Conservation (phyloP, 164 flowering plant genomes). For the Aristolochia contorta region DNA sequence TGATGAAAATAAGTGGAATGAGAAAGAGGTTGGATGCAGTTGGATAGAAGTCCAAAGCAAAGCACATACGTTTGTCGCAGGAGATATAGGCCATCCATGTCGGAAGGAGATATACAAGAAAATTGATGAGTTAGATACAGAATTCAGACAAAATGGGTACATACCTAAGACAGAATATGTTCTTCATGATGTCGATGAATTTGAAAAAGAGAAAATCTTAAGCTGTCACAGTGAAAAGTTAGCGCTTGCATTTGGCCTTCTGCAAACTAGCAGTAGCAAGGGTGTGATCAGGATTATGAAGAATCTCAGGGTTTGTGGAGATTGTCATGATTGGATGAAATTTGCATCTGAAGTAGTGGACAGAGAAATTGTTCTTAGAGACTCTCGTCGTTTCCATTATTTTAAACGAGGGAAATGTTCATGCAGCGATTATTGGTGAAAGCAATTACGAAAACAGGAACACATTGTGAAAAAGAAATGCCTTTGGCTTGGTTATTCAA, state of each 20-base stretch:
- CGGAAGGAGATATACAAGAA: neutral
- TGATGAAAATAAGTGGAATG: conserved; percentile 6
- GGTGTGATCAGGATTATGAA: neutral
- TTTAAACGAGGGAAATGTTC: conserved; percentile 1
- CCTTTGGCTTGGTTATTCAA: too few species aligned
- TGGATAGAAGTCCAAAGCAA: conserved; percentile 8
- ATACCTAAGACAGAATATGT: conserved; percentile 3
- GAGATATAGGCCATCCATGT: conserved; percentile 3
- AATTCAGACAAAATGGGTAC: conserved; percentile 3
- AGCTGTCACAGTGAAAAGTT: conserved; percentile 5
- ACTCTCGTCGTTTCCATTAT: conserved; percentile 1
- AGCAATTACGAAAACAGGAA: neutral
- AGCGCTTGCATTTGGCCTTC: conserved; percentile 1
- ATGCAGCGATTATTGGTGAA: conserved; percentile 6
- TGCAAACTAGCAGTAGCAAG: neutral
- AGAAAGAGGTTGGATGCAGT: conserved; percentile 8
- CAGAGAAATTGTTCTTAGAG: conserved; percentile 2
- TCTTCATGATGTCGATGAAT: conserved; percentile 5
- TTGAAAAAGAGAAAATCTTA: conserved; percentile 1
- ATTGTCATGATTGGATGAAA: neutral
- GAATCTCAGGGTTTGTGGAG: conserved; percentile 3
- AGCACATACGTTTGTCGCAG: conserved; percentile 1
- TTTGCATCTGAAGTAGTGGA: conserved; percentile 1
- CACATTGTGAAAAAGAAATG: too few species aligned
- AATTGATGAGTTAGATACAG: conserved; percentile 4